Base-by-base conservation (phyloP, 257 asterid genomes). In the Pogostemon cablin region DNA sequence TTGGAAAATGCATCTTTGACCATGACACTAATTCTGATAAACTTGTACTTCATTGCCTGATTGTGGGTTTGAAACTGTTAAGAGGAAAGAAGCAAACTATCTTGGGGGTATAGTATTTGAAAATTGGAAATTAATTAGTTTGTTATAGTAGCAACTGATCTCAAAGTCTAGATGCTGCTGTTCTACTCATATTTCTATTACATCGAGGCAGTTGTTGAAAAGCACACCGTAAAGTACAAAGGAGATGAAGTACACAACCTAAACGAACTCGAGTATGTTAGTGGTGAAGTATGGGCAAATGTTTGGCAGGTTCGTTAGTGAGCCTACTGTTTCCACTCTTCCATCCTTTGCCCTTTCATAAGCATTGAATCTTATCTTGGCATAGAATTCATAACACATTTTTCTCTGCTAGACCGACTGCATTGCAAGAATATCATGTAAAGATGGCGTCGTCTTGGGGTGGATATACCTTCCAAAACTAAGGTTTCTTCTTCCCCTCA, bases 201-300 rank as follows among this genome's bases (percentile, higher is more conserved):
- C 52, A 50, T 60, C 48, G 17, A 54, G 73, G 83, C 90, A 91
- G 99, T 86, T 63, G 75, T 84, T 53, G 65, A 64, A 62, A 86
- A 87, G 68, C 86, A 83, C 42, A 77, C 67, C 9, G 96, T 95
- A 54, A 84, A 75, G 86, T 95, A 80, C 85, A 80, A 85, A 61
- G 97, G 91, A 67, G 84, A 67, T 35, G 90, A 95, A 84, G 93
- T 95, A 67, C 74, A 70, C 83, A 82, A 84, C 82, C 86, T 95
- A 73, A 91, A 95, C 75, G 99, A 95, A 80, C 82, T 95, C 59
- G 99, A 95, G 80, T 91, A 84, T 66, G 87, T 95, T 62, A 80
- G 89, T 38, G 93, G 90, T 68, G 98, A 95, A 89, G 86, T 95
- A 42, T 95, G 99, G 99, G 95, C 99, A 66, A 95, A 89, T 62